Evolutionary conservation across 2,329 filamentous ascomycete genomes (phyloP).

Genomic region (Ophioceras dolichostomum): DNA sequence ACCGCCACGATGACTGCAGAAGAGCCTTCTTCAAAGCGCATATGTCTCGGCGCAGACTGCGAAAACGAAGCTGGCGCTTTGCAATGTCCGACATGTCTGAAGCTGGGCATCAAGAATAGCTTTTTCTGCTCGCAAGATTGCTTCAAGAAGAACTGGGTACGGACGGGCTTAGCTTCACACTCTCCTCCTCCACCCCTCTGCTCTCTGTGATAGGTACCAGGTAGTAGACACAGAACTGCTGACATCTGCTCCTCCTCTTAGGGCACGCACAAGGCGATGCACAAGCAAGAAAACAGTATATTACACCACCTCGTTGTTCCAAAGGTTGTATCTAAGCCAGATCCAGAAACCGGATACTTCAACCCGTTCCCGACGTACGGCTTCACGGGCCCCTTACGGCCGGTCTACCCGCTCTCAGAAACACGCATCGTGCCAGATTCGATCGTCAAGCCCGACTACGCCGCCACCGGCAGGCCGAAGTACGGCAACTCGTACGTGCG

Average conservation of each 20-base stretch:
- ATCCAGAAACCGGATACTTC: slow-evolving; percentile 78
- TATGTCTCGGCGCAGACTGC: slow-evolving; percentile 76
- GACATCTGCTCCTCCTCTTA: no score
- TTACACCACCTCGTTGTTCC: slow-evolving; percentile 65
- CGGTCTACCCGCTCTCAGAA: slow-evolving; percentile 74
- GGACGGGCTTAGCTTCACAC: slow-evolving; percentile 28
- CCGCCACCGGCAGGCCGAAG: slow-evolving; percentile 64
- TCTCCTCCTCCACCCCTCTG: slow-evolving; percentile 5
- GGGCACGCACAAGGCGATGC: slow-evolving; percentile 70
- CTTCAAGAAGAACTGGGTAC: slow-evolving; percentile 96
- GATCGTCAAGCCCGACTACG: slow-evolving; percentile 81
- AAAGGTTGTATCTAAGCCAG: slow-evolving; percentile 79
- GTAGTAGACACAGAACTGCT: no score
- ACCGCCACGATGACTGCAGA: slow-evolving; percentile 35
- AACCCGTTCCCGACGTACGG: slow-evolving; percentile 86
- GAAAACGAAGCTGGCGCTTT: slow-evolving; percentile 72
- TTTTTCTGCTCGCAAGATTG: slow-evolving; percentile 98
- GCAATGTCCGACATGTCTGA: slow-evolving; percentile 92
- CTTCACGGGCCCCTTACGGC: slow-evolving; percentile 71
- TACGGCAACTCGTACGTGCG: slow-evolving; percentile 48
- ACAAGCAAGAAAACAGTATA: slow-evolving; percentile 69
- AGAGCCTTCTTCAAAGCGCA: slow-evolving; percentile 44
- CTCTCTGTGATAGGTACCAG: no score
- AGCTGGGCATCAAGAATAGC: slow-evolving; percentile 75
- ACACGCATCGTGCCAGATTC: slow-evolving; percentile 62